Evolutionary conservation across 257 asterid genomes (phyloP), one percentile per base, ranked within the genome.

Genomic region (Thymus mandschuricus): DNA sequence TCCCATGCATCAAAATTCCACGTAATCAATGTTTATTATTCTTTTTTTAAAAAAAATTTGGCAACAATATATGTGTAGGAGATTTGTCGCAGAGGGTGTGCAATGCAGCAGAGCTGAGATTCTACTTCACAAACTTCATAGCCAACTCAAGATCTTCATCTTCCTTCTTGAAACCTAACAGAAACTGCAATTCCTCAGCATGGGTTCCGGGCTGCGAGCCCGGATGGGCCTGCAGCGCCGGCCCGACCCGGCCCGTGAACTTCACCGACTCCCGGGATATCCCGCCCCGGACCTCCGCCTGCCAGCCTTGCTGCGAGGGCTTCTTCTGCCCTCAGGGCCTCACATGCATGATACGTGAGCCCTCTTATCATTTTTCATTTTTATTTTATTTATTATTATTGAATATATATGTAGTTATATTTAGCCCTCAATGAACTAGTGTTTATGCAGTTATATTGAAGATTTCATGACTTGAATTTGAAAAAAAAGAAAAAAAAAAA

Each of bases 181-280:
- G 64, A 64, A 94, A 94, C 80, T 94, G 99, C 59, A 91, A 94
- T 65, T 55, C 75, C 31, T 77, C 89, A 38, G 34, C 87, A n/a
- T 94, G 99, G 99, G 79, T 83, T 71, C 52, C 93, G 61, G 97
- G 99, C 65, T 93, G 98, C 77, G 98, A 93, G 78, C 97, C 97
- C 28, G 98, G 98, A 30, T 94, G 99, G 99, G 97, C 96, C 44
- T 91, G 97, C 76, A 77, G 82, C 6, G 43, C 79, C 59, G 88
- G 86, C 78, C 62, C 72, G 8, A 71, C 64, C 10, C 81, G 58
- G 44, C 74, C 68, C 43, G 68, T 79, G 58, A 79, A 88, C 68
- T 74, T 82, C 48, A 81, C 27, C 2, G 74, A 84, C 71, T 56
- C 82, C 1, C 78, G 59, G 1, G 81, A 82, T 43, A 82, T 84